Evolutionary conservation across 441 rosid species (phyloP), one percentile per base, ranked within the genome.

Genomic region (Biscutella auriculata): DNA sequence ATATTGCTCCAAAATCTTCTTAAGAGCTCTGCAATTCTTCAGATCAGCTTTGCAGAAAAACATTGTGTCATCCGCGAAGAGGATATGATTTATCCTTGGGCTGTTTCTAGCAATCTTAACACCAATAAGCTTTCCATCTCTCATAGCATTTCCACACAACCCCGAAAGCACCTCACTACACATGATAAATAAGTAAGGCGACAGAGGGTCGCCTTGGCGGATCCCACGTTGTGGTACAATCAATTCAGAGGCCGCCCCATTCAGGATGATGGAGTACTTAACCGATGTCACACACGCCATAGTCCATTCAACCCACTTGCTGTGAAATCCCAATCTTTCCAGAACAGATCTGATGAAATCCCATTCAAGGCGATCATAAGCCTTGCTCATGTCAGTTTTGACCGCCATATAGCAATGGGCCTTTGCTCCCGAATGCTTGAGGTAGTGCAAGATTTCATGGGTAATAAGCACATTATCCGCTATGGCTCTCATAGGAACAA

Each of bases 191-290:
- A 44, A 3, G 4, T 44, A 44, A 0, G 16, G 49, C 0, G 49
- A 23, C 0, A 44, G 6, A 0, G 49, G 10, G 1, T 43, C 48
- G 0, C 48, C 29, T 5, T 43, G 14, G 1, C 48, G 6, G 5
- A 43, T 43, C 0, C 29, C 28, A 1, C 29, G 7, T 3, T 11
- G 5, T 0, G 9, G 5, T 1, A 0, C 1, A 5, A 9, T 1
- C 0, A 0, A 1, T 8, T 9, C 6, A 5, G 6, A 1, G 0
- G 13, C 4, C 1, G 5, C 2, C 0, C 30, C 30, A 6, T 44
- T 44, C 0, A 23, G 0, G 0, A 44, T 13, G 4, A 5, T 6
- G 0, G 14, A 21, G 1, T 44, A 44, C 6, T 14, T 1, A 0
- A 5, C 14, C 0, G 30, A 1, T 0, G 9, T 3, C 0, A 44